Evolutionary conservation across 73 alveolate species (phyloP).

Genomic region (Paramecium caudatum): DNA sequence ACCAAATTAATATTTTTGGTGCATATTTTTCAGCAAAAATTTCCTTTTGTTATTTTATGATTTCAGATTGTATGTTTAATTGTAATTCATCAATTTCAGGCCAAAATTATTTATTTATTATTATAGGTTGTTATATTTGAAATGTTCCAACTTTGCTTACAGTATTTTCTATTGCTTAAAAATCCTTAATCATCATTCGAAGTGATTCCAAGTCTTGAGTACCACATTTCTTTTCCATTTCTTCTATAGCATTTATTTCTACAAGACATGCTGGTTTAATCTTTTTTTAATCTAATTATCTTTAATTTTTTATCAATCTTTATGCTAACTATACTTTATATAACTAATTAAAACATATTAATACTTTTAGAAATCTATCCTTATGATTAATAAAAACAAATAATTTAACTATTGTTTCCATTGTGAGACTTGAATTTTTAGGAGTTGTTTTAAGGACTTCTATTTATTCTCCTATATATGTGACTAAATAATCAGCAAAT

Average conservation of each 20-base stretch:
- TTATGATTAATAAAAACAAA: slow-evolving; percentile 49
- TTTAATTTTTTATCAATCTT: slow-evolving; percentile 5
- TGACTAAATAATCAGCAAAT: slow-evolving; percentile 34
- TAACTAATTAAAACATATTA: background rate
- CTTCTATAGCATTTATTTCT: background rate
- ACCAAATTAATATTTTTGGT: background rate
- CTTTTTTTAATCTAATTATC: background rate
- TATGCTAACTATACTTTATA: slow-evolving; percentile 12
- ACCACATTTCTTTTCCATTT: slow-evolving; percentile 51
- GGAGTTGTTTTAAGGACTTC: background rate
- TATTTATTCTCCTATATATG: background rate
- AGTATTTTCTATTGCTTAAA: background rate
- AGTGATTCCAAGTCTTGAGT: slow-evolving; percentile 53
- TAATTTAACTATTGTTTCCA: background rate
- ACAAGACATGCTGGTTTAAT: background rate
- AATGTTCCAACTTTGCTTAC: background rate
- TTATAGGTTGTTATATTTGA: background rate
- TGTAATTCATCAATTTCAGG: slow-evolving; percentile 29
- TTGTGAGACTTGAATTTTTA: background rate
- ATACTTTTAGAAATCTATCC: slow-evolving; percentile 43
- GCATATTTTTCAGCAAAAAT: background rate
- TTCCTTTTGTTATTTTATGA: background rate
- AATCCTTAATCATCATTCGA: slow-evolving; percentile 10
- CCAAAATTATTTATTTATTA: slow-evolving; percentile 11
- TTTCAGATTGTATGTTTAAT: background rate